Base-by-base conservation (phyloP, 495 filamentous ascomycete genomes). In the Podospora appendiculata region DNA sequence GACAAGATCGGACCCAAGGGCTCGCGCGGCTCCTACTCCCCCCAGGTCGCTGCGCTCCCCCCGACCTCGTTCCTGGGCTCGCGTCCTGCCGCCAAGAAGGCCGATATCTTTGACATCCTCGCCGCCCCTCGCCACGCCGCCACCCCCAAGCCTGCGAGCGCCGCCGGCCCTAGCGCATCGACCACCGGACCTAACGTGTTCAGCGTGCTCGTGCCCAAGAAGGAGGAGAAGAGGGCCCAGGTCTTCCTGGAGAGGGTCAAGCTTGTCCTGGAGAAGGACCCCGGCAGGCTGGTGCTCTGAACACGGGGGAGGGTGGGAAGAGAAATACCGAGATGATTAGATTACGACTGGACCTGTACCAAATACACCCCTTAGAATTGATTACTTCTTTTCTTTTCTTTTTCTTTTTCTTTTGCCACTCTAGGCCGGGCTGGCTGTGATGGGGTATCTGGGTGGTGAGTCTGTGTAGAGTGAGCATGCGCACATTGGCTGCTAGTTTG, bases 211-310 rank as follows among this genome's bases (percentile, higher is more conserved):
- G 90, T 91, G 0, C 82, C 83, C 16, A 82, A 75, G 60, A 78
- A 75, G 6, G 93, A 98, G 61, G 88, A 91, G 77, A 79, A 79
- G 68, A 72, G 92, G 58, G 93, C 87, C 9, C 77, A 74, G 63
- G 73, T 82, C 3, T 98, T 96, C 71, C 66, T 98, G 50, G 85
- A 88, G 67, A 82, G 88, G 45, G 73, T 96, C 36, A 94, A 95
- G 80, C 70, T 72, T 16, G 77, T 90, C 18, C 69, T 98, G 58
- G 92, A 93, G 69, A 77, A 74, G 43, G 87, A 95, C 69, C 90
- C 93, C 13, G 90, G 84, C 14, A 75, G 84, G 48, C 69, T 97
- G 45, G 82, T 97, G 44, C 70, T 83, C 54, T 85, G 50, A 63
- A 16, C 25, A 33, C 38, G 17, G 17, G 6, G 19, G 13, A 36